Evolutionary conservation across 768 basidiomycete genomes (phyloP).

Genomic region (Tricholoma bakamatsutake): DNA sequence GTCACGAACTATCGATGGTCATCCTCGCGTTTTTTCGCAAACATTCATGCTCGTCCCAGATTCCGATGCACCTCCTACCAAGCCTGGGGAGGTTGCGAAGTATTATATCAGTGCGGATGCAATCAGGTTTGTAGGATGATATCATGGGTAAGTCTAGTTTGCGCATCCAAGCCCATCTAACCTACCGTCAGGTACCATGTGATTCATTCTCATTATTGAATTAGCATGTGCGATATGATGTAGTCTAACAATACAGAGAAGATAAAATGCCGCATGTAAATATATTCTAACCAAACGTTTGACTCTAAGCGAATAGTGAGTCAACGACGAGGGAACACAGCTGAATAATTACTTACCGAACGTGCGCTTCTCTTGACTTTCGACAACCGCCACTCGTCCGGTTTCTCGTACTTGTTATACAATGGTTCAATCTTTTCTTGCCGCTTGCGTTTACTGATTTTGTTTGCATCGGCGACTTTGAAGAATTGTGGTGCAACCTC

Average conservation of each 20-base stretch:
- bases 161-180: background rate
- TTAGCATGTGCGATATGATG: background rate
- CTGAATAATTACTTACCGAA: constrained; percentile 42
- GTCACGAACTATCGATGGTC: constrained; percentile 57
- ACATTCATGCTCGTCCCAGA: constrained; percentile 84
- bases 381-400: constrained; percentile 91
- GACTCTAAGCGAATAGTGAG: constrained; percentile 48
- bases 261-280: constrained; percentile 9
- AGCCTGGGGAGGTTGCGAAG: constrained; percentile 70
- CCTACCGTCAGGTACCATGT: no score
- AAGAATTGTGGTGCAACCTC: constrained; percentile 99
- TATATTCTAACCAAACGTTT: constrained; percentile 73
- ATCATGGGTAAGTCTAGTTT: background rate
- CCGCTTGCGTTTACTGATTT: constrained; percentile 93
- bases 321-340: constrained; percentile 3
- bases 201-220: background rate
- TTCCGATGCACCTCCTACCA: constrained; percentile 53
- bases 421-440: constrained; percentile 97
- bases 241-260: constrained; percentile 3
- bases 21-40: constrained; percentile 82
- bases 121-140: constrained; percentile 69
- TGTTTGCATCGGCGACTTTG: constrained; percentile 96
- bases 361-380: constrained; percentile 89
- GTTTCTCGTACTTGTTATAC: constrained; percentile 92
- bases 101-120: constrained; percentile 80